Evolutionary conservation across 768 basidiomycete species (phyloP).

Genomic region (Mycena alexandri): DNA sequence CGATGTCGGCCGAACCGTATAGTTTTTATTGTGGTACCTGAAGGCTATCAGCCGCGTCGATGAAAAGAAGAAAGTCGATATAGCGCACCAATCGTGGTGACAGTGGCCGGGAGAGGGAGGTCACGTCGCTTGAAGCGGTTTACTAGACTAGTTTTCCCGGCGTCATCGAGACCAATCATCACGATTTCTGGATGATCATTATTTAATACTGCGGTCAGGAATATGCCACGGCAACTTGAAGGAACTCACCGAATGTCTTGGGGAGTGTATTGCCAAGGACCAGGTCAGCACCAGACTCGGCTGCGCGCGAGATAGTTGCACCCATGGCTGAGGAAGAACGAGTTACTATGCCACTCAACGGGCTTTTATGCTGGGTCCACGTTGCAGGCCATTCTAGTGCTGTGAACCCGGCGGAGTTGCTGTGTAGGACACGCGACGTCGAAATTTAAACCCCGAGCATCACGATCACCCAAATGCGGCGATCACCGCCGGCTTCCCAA

Average conservation of each 20-base stretch:
- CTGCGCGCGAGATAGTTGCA: neutral
- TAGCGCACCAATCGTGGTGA: constrained; percentile 48
- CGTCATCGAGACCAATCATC: constrained; percentile 43
- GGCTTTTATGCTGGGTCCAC: neutral
- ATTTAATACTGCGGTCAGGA: too few species aligned
- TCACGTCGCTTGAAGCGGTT: constrained; percentile 48
- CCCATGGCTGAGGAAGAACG: neutral
- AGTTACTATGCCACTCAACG: neutral
- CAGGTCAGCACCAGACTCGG: neutral
- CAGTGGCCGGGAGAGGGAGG: constrained; percentile 41
- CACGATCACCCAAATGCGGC: neutral
- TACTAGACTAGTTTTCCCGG: constrained; percentile 46
- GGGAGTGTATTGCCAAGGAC: neutral
- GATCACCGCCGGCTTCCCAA: constrained; percentile 3
- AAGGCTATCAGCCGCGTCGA: neutral
- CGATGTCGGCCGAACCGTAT: constrained; percentile 59
- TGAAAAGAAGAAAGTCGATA: neutral
- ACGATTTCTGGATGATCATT: neutral
- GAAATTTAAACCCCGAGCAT: neutral
- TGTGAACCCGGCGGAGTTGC: neutral
- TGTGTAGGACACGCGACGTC: neutral
- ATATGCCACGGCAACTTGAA: neutral
- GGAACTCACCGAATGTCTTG: neutral
- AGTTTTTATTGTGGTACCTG: constrained; percentile 60
- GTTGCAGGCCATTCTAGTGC: neutral